phyloP scores from a whole-genome alignment of 176 grass and related monocot species.

The Aechmea fasciata region DNA sequence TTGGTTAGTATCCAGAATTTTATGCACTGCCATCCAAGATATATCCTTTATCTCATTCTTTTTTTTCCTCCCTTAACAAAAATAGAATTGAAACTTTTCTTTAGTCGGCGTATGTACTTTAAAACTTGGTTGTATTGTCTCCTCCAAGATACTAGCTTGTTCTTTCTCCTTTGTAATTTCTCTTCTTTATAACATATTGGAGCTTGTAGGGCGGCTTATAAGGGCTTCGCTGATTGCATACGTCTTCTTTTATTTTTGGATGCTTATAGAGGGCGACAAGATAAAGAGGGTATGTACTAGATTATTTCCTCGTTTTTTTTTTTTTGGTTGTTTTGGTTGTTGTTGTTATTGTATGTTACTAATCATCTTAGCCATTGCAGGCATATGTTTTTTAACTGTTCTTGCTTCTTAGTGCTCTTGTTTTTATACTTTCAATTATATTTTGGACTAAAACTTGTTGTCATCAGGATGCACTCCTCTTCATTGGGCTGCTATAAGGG shows the following conservation, averaged over 20 bases:
- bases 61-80: background rate
- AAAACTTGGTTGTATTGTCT: no score
- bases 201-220: slow-evolving; percentile 89
- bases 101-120: no score
- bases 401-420: no score
- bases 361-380: background rate
- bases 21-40: background rate
- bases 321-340: no score
- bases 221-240: slow-evolving; percentile 91
- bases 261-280: slow-evolving; percentile 82
- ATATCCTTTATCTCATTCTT: background rate
- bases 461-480: slow-evolving; percentile 92
- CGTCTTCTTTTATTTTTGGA: slow-evolving; percentile 95
- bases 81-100: no score
- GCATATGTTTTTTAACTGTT: background rate
- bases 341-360: background rate
- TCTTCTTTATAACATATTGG: slow-evolving; percentile 1
- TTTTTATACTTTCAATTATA: slow-evolving; percentile 11
- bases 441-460: slow-evolving; percentile 22
- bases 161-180: slow-evolving; percentile 6
- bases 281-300: slow-evolving; percentile 70
- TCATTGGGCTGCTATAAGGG: slow-evolving; percentile 98
- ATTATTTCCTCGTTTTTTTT: slow-evolving; percentile 12
- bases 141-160: background rate
- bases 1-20: background rate